These are phyloP conservation scores for Phytophthora sp. DNA, from an alignment of 352 stramenopile genomes.

Conservation along the genomic window DNA sequence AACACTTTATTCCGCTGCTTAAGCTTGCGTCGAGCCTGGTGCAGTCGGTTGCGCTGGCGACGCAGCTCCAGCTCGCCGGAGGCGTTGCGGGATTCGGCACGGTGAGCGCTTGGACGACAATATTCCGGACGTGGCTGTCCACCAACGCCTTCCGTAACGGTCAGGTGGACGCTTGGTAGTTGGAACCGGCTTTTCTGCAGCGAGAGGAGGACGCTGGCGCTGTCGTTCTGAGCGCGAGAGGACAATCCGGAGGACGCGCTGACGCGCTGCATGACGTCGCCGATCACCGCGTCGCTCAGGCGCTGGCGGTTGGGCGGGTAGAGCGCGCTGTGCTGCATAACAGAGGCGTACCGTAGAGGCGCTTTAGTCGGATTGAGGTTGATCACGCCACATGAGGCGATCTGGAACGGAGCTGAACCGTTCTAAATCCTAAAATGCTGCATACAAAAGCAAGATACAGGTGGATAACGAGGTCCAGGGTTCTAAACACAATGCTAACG, in stretches of 20 bases:
- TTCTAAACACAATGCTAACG: neutral
- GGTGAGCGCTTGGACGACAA: neutral
- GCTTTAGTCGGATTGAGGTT: constrained; percentile 3
- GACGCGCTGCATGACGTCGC: neutral
- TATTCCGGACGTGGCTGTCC: neutral
- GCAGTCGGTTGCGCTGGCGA: constrained; percentile 20
- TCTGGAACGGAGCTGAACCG: too few species aligned
- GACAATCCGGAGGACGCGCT: neutral
- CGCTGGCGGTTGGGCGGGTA: constrained; percentile 8
- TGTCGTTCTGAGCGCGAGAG: neutral
- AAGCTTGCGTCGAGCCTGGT: constrained; percentile 17
- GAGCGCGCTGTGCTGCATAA: constrained; percentile 2
- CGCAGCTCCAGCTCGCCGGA: neutral
- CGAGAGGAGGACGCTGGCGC: neutral
- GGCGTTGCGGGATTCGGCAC: too few species aligned
- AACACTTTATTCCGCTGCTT: constrained; percentile 16
- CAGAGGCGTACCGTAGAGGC: neutral
- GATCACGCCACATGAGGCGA: neutral
- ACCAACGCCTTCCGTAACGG: neutral
- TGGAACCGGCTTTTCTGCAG: constrained; percentile 2
- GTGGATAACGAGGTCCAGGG: too few species aligned
- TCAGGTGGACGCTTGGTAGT: neutral
- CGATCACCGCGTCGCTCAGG: constrained; percentile 10
- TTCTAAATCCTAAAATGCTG: too few species aligned
- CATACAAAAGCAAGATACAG: too few species aligned